Evolutionary conservation across 2,329 filamentous ascomycete species (phyloP), one percentile per base, ranked within the genome.

Genomic region (Mycosphaerella sp.): DNA sequence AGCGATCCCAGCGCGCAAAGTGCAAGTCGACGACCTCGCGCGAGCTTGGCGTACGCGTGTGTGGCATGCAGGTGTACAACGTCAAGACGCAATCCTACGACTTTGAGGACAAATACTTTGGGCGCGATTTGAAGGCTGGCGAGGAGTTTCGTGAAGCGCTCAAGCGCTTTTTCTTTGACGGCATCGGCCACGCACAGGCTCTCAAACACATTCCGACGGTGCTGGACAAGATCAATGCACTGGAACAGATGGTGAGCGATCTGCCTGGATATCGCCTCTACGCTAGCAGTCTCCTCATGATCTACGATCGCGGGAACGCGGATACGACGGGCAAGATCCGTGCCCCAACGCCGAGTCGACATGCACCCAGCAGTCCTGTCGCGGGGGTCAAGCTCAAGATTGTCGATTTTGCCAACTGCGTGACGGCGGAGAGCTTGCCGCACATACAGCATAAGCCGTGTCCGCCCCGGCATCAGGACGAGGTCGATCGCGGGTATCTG

Each of bases 91-190:
- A 95, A 66, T 84, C 82, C 45, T 96, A 95, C 67, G 78, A 91
- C n/a, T 98, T 97, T 67, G 87, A 95, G 68, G 93, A 98, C 78
- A 98, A 98, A 72, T 98, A 98, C 71, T 95, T 89, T 68, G 93
- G 93, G 1, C 86, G 93, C 51, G 83, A 89, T 62, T 76, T 98
- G 34, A 91, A 91, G 70, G 89, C 87, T 2, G 93, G 93, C 2
- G 78, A 80, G 2, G 89, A 97, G 67, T 97, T 98, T 65, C 88
- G 95, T 67, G 83, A 86, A 55, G 91, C 91, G 0, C 77, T 98
- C 4, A 92, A 85, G 49, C 83, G 87, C 29, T 98, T 97, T 68
- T 80, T 98, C 57, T 95, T 90, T 70, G 89, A 97, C 62, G 93
- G 92, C 0, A 80, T 89, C 21, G 89, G 91, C 60, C 81, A 89